Evolutionary conservation across 169 alveolate species (phyloP).

Genomic region (Plasmodium fragile): DNA sequence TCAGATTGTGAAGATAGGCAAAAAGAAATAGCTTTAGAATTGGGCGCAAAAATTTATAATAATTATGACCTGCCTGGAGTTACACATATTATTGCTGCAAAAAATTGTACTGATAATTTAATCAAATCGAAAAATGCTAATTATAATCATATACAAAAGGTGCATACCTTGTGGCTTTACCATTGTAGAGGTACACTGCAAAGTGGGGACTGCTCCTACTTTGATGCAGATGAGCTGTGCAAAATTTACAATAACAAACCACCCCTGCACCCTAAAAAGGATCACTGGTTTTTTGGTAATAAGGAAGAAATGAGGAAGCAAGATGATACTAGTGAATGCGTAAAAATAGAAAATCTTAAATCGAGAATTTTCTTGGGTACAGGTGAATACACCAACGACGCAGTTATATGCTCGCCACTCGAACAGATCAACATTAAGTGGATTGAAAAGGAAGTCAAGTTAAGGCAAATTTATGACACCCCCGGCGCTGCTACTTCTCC

Average conservation of each 20-base stretch:
- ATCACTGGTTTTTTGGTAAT: conserved; percentile 90
- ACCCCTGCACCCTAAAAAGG: conserved; percentile 91
- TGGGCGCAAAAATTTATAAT: conserved; percentile 89
- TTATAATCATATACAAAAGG: conserved; percentile 86
- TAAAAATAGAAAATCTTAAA: conserved; percentile 81
- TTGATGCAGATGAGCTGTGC: conserved; percentile 91
- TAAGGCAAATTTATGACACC: conserved; percentile 78
- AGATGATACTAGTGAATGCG: conserved; percentile 78
- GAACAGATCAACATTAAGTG: conserved; percentile 87
- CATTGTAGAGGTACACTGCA: conserved; percentile 92
- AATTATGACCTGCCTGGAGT: conserved; percentile 87
- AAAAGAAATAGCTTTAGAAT: conserved; percentile 88
- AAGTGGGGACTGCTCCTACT: conserved; percentile 82
- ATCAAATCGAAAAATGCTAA: conserved; percentile 85
- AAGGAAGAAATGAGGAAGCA: conserved; percentile 72
- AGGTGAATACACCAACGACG: conserved; percentile 90
- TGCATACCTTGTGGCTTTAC: conserved; percentile 93
- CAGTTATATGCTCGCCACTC: conserved; percentile 88
- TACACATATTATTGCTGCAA: conserved; percentile 93
- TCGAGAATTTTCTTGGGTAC: conserved; percentile 88
- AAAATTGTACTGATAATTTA: conserved; percentile 91
- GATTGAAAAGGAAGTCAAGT: conserved; percentile 88
- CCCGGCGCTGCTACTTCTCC: background rate
- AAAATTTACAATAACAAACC: conserved; percentile 89
- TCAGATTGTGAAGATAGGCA: conserved; percentile 93